Conservation (phyloP, 441 rosid species). For the Brassica hybrid region DNA sequence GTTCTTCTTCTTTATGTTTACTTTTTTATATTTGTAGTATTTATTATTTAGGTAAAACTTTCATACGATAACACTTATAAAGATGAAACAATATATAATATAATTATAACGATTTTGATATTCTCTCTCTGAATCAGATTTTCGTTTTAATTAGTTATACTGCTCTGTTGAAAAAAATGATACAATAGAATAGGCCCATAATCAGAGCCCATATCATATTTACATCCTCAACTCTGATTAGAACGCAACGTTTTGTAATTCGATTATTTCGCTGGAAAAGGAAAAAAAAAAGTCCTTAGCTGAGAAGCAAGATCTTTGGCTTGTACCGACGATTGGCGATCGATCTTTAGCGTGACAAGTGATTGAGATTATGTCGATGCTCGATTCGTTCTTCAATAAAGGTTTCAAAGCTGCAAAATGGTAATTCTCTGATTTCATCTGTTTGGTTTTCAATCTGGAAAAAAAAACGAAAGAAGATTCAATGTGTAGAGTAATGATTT, state of each 20-base stretch:
- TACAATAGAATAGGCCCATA: not conserved
- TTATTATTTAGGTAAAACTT: too few species aligned
- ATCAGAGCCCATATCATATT: not conserved
- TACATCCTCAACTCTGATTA: not conserved
- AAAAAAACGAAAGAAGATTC: not conserved
- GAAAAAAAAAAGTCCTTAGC: constrained; percentile 22
- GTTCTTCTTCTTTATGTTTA: too few species aligned
- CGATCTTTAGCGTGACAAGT: not conserved
- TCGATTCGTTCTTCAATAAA: constrained; percentile 92
- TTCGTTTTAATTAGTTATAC: too few species aligned
- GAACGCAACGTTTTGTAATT: constrained; percentile 6
- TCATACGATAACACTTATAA: too few species aligned
- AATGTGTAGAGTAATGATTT: not conserved
- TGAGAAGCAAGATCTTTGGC: constrained; percentile 25
- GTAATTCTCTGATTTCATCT: constrained; percentile 44
- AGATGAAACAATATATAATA: too few species aligned
- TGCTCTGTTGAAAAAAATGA: too few species aligned
- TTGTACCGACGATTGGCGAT: constrained; percentile 5
- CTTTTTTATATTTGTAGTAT: too few species aligned
- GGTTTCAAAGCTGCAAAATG: constrained; percentile 95
- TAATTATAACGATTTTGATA: too few species aligned
- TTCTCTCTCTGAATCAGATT: too few species aligned
- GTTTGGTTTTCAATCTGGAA: constrained; percentile 7
- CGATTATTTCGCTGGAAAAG: not conserved
- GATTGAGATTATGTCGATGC: constrained; percentile 65